phyloP scores from a whole-genome alignment of 2,329 filamentous ascomycete species.

The Trichoderma hamatum region DNA sequence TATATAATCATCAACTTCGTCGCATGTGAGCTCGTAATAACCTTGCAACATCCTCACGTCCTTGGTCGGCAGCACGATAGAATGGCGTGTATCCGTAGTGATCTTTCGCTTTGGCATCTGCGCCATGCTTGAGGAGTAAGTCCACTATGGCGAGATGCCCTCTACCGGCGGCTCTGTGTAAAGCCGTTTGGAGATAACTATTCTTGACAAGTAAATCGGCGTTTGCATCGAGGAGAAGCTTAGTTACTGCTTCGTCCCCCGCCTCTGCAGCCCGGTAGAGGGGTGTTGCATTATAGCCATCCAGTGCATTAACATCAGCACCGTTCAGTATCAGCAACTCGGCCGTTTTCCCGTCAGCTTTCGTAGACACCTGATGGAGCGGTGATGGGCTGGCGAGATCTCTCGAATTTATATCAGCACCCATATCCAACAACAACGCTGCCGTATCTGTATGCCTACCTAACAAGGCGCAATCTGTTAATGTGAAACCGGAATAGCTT shows the following conservation, averaged over 20 bases:
- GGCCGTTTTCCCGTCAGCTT: background rate
- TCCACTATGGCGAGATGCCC: conserved; percentile 6
- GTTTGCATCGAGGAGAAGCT: conserved; percentile 2
- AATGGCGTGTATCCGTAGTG: conserved; percentile 17
- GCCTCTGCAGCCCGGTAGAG: conserved; percentile 11
- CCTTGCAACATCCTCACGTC: conserved; percentile 13
- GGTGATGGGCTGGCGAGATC: conserved; percentile 4
- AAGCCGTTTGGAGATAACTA: conserved; percentile 18
- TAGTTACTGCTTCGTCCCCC: background rate
- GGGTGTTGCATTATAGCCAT: conserved; percentile 3
- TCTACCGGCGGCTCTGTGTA: conserved; percentile 2
- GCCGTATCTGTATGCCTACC: conserved; percentile 3
- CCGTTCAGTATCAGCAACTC: background rate
- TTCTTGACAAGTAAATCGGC: background rate
- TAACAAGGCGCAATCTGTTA: background rate
- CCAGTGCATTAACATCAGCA: conserved; percentile 6
- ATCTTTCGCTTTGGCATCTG: conserved; percentile 5
- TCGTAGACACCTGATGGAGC: conserved; percentile 3
- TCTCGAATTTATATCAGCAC: background rate
- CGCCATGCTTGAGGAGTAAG: background rate
- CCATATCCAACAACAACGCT: background rate
- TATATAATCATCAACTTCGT: background rate
- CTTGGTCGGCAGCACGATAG: conserved; percentile 11
- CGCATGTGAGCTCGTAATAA: background rate
- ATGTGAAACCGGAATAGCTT: too few species aligned